phyloP scores from a whole-genome alignment of 352 stramenopile genomes.

The Pythium angustatum region DNA sequence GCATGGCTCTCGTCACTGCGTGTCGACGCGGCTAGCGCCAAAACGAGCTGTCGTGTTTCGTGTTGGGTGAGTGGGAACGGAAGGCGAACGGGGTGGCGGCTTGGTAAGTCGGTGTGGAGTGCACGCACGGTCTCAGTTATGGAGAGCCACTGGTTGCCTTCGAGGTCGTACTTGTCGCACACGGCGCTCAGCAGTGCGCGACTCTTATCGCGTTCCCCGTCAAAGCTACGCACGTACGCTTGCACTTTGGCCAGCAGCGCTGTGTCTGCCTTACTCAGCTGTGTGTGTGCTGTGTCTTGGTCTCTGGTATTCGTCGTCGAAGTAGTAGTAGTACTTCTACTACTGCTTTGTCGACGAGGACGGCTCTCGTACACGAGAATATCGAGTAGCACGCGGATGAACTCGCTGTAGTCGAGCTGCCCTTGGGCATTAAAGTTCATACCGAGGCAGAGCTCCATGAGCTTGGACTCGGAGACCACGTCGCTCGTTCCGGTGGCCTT shows the following conservation, averaged over 20 bases:
- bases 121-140: constrained; percentile 39
- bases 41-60: constrained; percentile 35
- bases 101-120: constrained; percentile 40
- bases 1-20: not conserved
- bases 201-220: constrained; percentile 13
- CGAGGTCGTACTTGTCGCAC: constrained; percentile 53
- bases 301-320: not conserved
- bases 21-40: constrained; percentile 16
- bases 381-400: constrained; percentile 52
- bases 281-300: not conserved
- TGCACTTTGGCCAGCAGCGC: constrained; percentile 28
- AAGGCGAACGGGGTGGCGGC: constrained; percentile 35
- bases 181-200: constrained; percentile 36
- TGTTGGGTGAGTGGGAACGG: constrained; percentile 40
- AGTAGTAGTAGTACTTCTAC: too few species aligned
- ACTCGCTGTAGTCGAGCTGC: constrained; percentile 52
- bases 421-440: constrained; percentile 60
- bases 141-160: constrained; percentile 38
- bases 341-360: constrained; percentile 27
- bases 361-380: constrained; percentile 51
- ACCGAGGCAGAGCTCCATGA: constrained; percentile 64
- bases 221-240: constrained; percentile 50
- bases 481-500: too few species aligned
- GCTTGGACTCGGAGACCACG: constrained; percentile 35
- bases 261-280: not conserved